These are phyloP conservation scores for Zymoseptoria passerinii DNA, from an alignment of 2,329 filamentous ascomycete species.

Conservation along the genomic window DNA sequence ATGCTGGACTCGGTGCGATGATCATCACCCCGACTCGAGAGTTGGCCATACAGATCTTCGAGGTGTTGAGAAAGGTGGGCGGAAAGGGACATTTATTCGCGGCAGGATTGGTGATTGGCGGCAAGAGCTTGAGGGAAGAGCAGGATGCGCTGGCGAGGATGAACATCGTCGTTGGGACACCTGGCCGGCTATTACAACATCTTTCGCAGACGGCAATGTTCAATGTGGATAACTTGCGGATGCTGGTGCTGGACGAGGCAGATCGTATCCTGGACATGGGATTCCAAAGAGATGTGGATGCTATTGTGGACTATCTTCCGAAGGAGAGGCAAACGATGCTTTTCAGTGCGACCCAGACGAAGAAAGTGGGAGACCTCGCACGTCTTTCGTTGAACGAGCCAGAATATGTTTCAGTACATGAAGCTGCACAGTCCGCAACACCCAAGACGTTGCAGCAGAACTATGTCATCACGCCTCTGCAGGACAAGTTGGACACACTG, in stretches of 20 bases:
- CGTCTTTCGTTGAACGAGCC: constrained; percentile 80
- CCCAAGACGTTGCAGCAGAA: constrained; percentile 80
- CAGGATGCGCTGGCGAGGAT: constrained; percentile 76
- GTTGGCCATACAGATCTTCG: constrained; percentile 92
- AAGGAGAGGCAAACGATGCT: constrained; percentile 80
- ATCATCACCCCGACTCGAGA: constrained; percentile 93
- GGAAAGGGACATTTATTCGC: constrained; percentile 77
- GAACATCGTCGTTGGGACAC: constrained; percentile 96
- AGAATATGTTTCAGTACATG: constrained; percentile 91
- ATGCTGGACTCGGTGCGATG: constrained; percentile 78
- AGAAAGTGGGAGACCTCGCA: constrained; percentile 84
- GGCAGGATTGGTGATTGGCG: constrained; percentile 86
- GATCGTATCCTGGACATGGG: constrained; percentile 98
- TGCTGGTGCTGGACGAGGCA: constrained; percentile 90
- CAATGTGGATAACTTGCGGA: constrained; percentile 81
- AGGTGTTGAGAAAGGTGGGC: constrained; percentile 84
- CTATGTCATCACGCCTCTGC: constrained; percentile 76
- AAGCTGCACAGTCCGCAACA: constrained; percentile 69
- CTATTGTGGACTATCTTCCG: constrained; percentile 84
- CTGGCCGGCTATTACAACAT: constrained; percentile 90
- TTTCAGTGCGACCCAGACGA: constrained; percentile 94
- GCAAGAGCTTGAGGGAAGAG: constrained; percentile 82
- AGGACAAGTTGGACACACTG: constrained; percentile 83
- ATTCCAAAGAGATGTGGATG: constrained; percentile 83
- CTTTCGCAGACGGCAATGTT: constrained; percentile 87